Evolutionary conservation across 2,329 filamentous ascomycete genomes (phyloP).

Genomic region (Aspergillus jensenii): DNA sequence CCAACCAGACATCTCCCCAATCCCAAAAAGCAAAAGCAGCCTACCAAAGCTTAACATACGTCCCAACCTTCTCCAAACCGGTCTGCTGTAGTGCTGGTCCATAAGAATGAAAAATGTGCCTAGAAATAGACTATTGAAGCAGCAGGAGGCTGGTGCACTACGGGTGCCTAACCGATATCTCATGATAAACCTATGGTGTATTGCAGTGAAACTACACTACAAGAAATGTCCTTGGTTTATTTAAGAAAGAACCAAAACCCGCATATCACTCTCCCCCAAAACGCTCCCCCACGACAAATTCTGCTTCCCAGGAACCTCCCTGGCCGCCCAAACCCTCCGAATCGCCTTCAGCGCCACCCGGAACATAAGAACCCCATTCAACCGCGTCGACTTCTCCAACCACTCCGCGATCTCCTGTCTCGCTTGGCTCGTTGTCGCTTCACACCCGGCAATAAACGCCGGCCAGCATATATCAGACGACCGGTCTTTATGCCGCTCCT

Average conservation of each 20-base stretch:
- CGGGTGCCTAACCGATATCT: no score
- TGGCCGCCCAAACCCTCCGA: slow-evolving; percentile 4
- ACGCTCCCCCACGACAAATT: not conserved
- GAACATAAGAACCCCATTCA: slow-evolving; percentile 6
- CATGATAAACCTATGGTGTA: no score
- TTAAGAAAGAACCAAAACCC: slow-evolving; percentile 9
- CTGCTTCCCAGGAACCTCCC: slow-evolving; percentile 1
- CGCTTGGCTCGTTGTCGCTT: not conserved
- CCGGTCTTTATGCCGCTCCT: not conserved
- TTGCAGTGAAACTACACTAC: no score
- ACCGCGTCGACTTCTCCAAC: not conserved
- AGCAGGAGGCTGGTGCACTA: no score
- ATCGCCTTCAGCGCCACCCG: slow-evolving; percentile 6
- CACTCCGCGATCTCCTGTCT: slow-evolving; percentile 2
- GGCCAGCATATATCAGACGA: slow-evolving; percentile 10
- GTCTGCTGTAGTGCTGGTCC: slow-evolving; percentile 8
- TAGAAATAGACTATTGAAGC: no score
- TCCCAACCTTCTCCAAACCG: slow-evolving; percentile 10
- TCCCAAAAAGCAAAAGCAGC: not conserved
- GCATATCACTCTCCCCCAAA: not conserved
- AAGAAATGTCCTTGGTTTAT: no score
- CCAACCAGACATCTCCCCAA: no score
- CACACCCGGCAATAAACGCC: slow-evolving; percentile 4
- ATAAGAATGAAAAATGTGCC: not conserved
- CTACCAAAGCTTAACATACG: slow-evolving; percentile 2